These are phyloP conservation scores for Tetrahymena malaccensis DNA, from an alignment of 73 alveolate species.

Conservation along the genomic window DNA sequence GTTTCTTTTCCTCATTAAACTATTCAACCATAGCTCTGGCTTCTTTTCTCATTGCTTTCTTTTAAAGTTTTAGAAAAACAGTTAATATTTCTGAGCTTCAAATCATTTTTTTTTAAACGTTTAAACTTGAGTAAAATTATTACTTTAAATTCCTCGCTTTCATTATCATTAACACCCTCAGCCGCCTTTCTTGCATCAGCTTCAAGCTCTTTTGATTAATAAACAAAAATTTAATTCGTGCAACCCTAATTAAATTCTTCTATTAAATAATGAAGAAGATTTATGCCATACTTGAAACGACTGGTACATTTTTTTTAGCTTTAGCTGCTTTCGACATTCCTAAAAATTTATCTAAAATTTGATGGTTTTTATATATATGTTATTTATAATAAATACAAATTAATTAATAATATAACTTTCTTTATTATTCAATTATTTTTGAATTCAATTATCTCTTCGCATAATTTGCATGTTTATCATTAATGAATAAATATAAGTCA, in stretches of 20 bases:
- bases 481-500: background rate
- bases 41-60: constrained; percentile 62
- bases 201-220: constrained; percentile 39
- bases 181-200: constrained; percentile 73
- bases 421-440: background rate
- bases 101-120: too few relatives aligned
- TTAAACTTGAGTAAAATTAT: background rate
- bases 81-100: background rate
- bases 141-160: constrained; percentile 67
- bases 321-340: background rate
- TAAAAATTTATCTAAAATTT: background rate
- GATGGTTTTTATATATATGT: background rate
- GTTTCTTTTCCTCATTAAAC: constrained; percentile 77
- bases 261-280: background rate
- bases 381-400: background rate
- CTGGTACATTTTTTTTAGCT: background rate
- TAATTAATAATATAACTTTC: background rate
- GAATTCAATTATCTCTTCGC: background rate
- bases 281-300: background rate
- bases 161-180: constrained; percentile 71
- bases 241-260: background rate
- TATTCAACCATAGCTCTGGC: constrained; percentile 77
- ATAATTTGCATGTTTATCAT: background rate
- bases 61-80: background rate
- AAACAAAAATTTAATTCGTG: too few relatives aligned